Base-by-base conservation (phyloP, 139 green algal species). In the Choricystis sp. region DNA sequence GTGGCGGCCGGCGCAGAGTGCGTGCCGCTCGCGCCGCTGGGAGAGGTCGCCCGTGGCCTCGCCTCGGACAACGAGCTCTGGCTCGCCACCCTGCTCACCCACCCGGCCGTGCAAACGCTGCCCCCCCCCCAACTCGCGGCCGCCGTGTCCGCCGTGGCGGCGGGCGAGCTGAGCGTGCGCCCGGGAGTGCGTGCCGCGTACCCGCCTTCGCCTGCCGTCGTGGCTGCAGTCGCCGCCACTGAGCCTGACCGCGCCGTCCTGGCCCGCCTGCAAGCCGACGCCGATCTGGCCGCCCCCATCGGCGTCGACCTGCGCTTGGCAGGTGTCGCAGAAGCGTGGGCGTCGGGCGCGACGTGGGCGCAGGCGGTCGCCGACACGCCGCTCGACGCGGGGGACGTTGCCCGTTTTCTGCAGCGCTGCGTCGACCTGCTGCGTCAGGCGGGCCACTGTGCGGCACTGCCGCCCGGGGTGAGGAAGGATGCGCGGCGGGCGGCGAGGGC, bases 361-460 rank as follows among this genome's bases (percentile, higher is more conserved):
- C 68, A 87, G 64, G 59, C 88, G 29, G 86, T 80, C 66, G 56
- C 59, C 14, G 81, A 86, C 67, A 81, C 70, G 52, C 72, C 60
- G 27, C 59, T 95, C 58, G 88, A 95, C 60, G 87, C 92, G 49
- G 88, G 88, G 1, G 88, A 95, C 71, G 71, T 95, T 28, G 85
- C 84, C 3, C 74, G 86, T 3, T 75, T 95, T 60, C 74, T 95
- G 30, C 81, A 75, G 4, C 75, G 88, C 61, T 90, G 83, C 21
- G 63, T 75, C 3, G 88, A 95, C 71, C 49, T 93, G 63, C 71
- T 94, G 57, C 77, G 82, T 27, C 87, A 95, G 79, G 72, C 79
- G 40, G n/a, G 58, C 4, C 29, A 26, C 31, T 59, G 52, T 60
- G 25, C 21, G 16, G 25, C 52, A 3, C 52, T 69, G 24, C 31